Base-by-base conservation (phyloP, 179 eudicot genomes). In the Nepenthes alata region DNA sequence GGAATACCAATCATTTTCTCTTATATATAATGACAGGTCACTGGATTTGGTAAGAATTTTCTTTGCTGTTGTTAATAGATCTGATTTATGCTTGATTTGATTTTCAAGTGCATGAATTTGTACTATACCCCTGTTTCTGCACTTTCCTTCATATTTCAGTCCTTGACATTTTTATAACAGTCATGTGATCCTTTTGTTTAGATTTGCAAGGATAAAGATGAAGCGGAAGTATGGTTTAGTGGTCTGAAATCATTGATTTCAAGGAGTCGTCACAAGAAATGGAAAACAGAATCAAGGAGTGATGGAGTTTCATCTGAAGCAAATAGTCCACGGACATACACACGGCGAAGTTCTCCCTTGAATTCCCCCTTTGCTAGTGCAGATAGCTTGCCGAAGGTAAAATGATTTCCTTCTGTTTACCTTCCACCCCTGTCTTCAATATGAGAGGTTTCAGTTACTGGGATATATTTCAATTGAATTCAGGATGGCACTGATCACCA, bases 151-250 rank as follows among this genome's bases (percentile, higher is more conserved):
- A 11, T 3, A 13, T 41, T 39, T 16, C 5, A 8, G 11, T 16
- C 51, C 37, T 59, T 59, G 35, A 59, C 37, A 39, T 59, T 35
- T 35, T 34, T 35, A 39, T 16, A 4, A 15, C 13, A 2, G 14
- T 38, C 47, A 70, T 58, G 55, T 65, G 61, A 35, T 13, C 60
- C 58, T 60, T 67, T 35, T 38, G 37, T n/a, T 59, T 73, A 94
- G 99, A 94, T 94, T 13, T 94, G 99, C 75, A 94, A 90, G 83
- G 97, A 94, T 64, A 94, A 94, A 77, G 99, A 94, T 72, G 99
- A 94, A 85, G 97, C 99, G 60, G 99, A 94, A 72, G 91, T 90
- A 65, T 94, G 99, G 99, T 94, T 94, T 80, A 90, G 89, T 69
- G 99, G 97, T 64, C 81, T 94, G 53, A 94, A 94, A 78, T 84